phyloP scores from a whole-genome alignment of 345 rosid genomes.

The Hirschfeldia incana region DNA sequence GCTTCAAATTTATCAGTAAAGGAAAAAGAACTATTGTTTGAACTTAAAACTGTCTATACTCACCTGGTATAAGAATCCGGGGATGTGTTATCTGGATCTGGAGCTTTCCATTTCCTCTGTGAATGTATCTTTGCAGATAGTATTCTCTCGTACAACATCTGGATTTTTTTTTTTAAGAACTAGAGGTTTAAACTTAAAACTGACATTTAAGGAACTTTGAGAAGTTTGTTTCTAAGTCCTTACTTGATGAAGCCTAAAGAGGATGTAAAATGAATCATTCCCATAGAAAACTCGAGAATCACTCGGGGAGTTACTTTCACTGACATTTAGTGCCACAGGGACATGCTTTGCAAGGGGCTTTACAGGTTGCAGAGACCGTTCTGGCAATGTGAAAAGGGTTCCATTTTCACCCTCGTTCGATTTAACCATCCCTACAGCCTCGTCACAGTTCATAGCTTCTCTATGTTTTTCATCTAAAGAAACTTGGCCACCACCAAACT shows the following conservation, averaged over 20 bases:
- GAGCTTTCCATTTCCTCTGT: slow-evolving; percentile 87
- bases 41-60: neutral
- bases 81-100: slow-evolving; percentile 65
- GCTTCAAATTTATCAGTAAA: slow-evolving; percentile 12
- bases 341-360: slow-evolving; percentile 94
- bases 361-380: slow-evolving; percentile 64
- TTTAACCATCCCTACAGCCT: slow-evolving; percentile 32
- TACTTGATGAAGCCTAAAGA: slow-evolving; percentile 97
- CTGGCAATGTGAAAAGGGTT: slow-evolving; percentile 58
- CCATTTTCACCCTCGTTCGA: slow-evolving; percentile 81
- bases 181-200: neutral
- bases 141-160: slow-evolving; percentile 92
- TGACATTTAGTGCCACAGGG: slow-evolving; percentile 50
- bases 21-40: neutral
- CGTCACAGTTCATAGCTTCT: slow-evolving; percentile 54
- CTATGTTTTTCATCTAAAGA: slow-evolving; percentile 83
- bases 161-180: no score
- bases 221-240: slow-evolving; percentile 27
- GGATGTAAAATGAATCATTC: slow-evolving; percentile 91
- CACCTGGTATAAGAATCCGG: slow-evolving; percentile 91
- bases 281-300: slow-evolving; percentile 81
- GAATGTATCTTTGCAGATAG: slow-evolving; percentile 93
- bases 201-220: neutral
- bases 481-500: slow-evolving; percentile 71
- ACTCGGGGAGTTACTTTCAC: slow-evolving; percentile 49